Base-by-base conservation (phyloP, 345 rosid species). In the Eucalyptus pauciflora region DNA sequence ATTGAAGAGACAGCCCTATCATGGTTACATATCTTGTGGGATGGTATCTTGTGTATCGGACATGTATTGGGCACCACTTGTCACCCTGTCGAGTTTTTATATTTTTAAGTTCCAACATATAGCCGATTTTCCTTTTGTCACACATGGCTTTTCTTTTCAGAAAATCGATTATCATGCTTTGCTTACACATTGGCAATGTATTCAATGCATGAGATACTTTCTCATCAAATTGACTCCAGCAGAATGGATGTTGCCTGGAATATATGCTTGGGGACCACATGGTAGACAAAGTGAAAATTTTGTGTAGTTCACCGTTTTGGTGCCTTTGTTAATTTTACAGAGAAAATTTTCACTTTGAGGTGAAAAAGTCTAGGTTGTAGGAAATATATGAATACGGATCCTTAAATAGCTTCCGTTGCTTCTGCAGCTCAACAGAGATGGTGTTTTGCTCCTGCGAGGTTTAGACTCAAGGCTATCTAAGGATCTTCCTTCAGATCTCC, bases 381-480 rank as follows among this genome's bases (percentile, higher is more conserved):
- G 85, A 18, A 76, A 41, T 76, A 20, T 76, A 76, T 12, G 15
- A 37, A 5, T 41, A 20, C 1, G 29, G 48, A 76, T 76, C 29
- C 85, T 52, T 52, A 7, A 7, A 52, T 52, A 52, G 85, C 29
- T 76, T 76, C 15, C 3, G 3, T 41, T 76, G 85, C 85, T 76
- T 91, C 13, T 91, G 95, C 95, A 98, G 99, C 94, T 97, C 49
- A 97, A 94, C 29, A 93, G 94, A 88, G 99, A 97, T 33, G 98
- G 99, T 18, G 98, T 98, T 88, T 86, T 98, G 92, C 99, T 98
- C 81, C 90, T 97, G 89, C 94, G 97, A 43, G 96, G 99, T 89
- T 87, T 98, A 60, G 99, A 98, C 92, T 98, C 99, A 29, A 94
- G 99, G 93, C 96, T 98, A 50, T 96, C 99, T 80, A 96, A 95